Conservation (phyloP, 352 stramenopile genomes). For the Pythium catenulatum region DNA sequence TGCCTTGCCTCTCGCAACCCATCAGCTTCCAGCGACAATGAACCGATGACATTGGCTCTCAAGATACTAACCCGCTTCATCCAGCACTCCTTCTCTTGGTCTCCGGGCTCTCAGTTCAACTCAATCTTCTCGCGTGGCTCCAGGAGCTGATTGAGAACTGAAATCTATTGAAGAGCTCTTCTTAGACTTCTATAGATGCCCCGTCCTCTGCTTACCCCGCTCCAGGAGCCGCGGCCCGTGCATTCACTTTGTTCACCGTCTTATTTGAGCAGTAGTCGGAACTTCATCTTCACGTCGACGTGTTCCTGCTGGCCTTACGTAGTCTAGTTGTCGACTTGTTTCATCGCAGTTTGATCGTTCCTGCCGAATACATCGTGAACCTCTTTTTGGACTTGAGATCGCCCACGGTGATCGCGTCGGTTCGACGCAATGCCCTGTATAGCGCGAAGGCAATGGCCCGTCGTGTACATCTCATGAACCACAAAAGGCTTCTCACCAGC, state of each 20-base stretch:
- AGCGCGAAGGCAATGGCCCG: conserved; percentile 60
- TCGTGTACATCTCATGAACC: conserved; percentile 55
- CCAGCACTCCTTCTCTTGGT: too few species aligned
- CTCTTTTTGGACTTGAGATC: conserved; percentile 51
- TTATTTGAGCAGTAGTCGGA: conserved; percentile 12
- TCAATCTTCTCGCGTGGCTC: too few species aligned
- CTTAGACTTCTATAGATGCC: too few species aligned
- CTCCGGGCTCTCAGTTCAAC: too few species aligned
- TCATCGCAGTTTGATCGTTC: conserved; percentile 33
- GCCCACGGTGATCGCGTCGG: conserved; percentile 19
- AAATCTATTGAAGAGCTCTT: too few species aligned
- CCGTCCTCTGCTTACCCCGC: too few species aligned
- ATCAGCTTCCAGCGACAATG: too few species aligned
- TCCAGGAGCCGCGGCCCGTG: not conserved
- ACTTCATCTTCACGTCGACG: conserved; percentile 34
- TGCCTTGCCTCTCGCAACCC: too few species aligned
- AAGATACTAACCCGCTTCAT: too few species aligned
- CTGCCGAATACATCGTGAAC: conserved; percentile 50
- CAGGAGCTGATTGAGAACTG: too few species aligned
- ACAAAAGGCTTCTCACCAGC: conserved; percentile 60
- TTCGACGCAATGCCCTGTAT: conserved; percentile 31
- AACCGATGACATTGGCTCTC: too few species aligned
- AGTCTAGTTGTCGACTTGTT: conserved; percentile 23
- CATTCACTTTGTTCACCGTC: conserved; percentile 14
- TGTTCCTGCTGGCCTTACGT: conserved; percentile 14